Conservation (phyloP, 768 basidiomycete species). For the Pleurotus cornucopiae region DNA sequence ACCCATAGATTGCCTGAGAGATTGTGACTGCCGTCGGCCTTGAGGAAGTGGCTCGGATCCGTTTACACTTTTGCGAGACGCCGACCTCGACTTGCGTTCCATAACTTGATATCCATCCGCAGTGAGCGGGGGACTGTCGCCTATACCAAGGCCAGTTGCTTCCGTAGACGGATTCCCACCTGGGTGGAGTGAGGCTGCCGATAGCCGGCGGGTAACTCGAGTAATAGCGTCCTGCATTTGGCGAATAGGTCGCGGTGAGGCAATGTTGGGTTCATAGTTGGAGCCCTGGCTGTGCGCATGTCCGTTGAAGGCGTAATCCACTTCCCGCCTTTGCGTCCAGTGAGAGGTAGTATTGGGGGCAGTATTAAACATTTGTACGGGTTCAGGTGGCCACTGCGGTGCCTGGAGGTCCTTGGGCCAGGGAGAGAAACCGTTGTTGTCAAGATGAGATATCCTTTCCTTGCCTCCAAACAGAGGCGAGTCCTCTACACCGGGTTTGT, state of each 20-base stretch:
- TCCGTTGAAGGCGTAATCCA: conserved; percentile 21
- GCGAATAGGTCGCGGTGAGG: conserved; percentile 28
- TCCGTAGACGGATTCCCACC: conserved; percentile 33
- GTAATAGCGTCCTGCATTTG: conserved; percentile 36
- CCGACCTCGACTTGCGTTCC: conserved; percentile 31
- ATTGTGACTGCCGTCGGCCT: not conserved
- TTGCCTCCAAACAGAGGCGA: conserved; percentile 80
- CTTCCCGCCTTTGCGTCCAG: not conserved
- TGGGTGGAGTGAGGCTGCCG: conserved; percentile 43
- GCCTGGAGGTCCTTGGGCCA: conserved; percentile 54
- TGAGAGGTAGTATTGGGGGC: conserved; percentile 7
- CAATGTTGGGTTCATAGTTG: conserved; percentile 18
- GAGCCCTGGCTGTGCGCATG: conserved; percentile 16
- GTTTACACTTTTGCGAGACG: conserved; percentile 21
- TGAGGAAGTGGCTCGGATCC: not conserved
- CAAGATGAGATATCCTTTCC: conserved; percentile 47
- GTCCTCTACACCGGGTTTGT: conserved; percentile 44
- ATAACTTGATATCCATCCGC: conserved; percentile 37
- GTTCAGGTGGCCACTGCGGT: conserved; percentile 10
- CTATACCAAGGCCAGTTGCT: conserved; percentile 26
- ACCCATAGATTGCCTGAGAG: conserved; percentile 27
- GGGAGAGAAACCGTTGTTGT: conserved; percentile 45
- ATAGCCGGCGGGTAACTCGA: conserved; percentile 32
- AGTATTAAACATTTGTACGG: conserved; percentile 10
- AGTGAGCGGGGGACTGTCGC: conserved; percentile 28